Conservation (phyloP, 805 yeast species). For the Wickerhamiella musiphila region DNA sequence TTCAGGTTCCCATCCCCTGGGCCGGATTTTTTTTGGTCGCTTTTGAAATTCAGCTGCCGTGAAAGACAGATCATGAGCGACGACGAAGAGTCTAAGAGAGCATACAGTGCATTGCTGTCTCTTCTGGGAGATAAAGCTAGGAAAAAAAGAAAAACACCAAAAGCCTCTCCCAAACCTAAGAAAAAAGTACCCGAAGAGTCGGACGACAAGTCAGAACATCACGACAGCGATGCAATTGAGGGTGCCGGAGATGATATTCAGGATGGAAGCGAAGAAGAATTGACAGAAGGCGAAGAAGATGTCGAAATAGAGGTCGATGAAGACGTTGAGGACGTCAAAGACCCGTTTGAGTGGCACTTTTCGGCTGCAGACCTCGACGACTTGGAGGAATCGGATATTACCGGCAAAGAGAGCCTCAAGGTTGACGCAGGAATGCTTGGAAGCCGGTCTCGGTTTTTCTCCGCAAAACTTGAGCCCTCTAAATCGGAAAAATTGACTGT, state of each 20-base stretch:
- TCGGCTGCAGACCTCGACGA: slow-evolving; percentile 26
- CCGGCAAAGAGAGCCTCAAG: slow-evolving; percentile 13
- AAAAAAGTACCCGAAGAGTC: too few relatives aligned
- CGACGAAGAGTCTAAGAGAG: slow-evolving; percentile 25
- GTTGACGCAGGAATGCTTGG: slow-evolving; percentile 15
- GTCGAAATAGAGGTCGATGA: slow-evolving; percentile 23
- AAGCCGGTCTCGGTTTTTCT: slow-evolving; percentile 9
- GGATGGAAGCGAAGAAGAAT: slow-evolving; percentile 11
- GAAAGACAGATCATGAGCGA: slow-evolving; percentile 6
- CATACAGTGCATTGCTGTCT: slow-evolving; percentile 51
- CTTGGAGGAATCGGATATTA: slow-evolving; percentile 19
- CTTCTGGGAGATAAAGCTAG: slow-evolving; percentile 32
- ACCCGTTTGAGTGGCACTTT: slow-evolving; percentile 69
- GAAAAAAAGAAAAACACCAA: slow-evolving; percentile 12
- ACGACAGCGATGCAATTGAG: slow-evolving; percentile 10
- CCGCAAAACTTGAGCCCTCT: too few relatives aligned
- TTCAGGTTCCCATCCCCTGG: too few relatives aligned
- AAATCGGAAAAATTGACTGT: too few relatives aligned
- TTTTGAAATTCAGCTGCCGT: too few relatives aligned
- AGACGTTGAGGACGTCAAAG: slow-evolving; percentile 28
- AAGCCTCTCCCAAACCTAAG: not conserved
- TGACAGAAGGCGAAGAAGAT: slow-evolving; percentile 11
- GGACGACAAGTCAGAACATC: slow-evolving; percentile 12
- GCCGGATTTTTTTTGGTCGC: too few relatives aligned
- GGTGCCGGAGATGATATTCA: slow-evolving; percentile 16